These are phyloP conservation scores for Termitomyces sp. DNA, from an alignment of 768 basidiomycete species.

Conservation along the genomic window DNA sequence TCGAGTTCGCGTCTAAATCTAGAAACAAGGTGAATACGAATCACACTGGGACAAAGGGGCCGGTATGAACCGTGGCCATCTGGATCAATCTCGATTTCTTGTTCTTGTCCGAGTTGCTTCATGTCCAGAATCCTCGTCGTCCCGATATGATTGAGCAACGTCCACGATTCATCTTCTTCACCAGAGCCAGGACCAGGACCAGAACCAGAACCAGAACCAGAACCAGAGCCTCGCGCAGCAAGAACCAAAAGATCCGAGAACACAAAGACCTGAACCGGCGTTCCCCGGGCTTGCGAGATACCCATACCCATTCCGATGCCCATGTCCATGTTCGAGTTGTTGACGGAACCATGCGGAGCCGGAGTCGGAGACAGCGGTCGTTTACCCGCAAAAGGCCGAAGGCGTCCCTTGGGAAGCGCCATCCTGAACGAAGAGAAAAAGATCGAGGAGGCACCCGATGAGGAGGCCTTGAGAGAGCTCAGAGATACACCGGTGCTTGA, in stretches of 20 bases:
- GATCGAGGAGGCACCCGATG: conserved; percentile 12
- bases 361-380: conserved; percentile 11
- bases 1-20: conserved; percentile 13
- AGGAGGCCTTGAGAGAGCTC: conserved; percentile 17
- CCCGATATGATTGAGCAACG: conserved; percentile 35
- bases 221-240: conserved; percentile 32
- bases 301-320: too few species aligned
- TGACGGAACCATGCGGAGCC: conserved; percentile 4
- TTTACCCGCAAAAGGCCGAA: conserved; percentile 8
- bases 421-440: conserved; percentile 20
- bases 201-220: conserved; percentile 14
- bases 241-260: conserved; percentile 75
- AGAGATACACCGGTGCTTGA: conserved; percentile 24
- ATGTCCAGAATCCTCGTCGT: conserved; percentile 44
- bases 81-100: conserved; percentile 1
- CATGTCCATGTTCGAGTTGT: neutral
- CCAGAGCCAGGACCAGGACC: too few species aligned
- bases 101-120: neutral
- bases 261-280: conserved; percentile 32
- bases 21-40: conserved; percentile 4
- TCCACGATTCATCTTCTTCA: conserved; percentile 14
- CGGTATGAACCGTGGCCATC: conserved; percentile 15
- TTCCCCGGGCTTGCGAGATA: neutral
- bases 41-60: neutral
- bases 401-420: conserved; percentile 10